Evolutionary conservation across 2,329 filamentous ascomycete genomes (phyloP).

Genomic region (Pleurostoma richardsiae): DNA sequence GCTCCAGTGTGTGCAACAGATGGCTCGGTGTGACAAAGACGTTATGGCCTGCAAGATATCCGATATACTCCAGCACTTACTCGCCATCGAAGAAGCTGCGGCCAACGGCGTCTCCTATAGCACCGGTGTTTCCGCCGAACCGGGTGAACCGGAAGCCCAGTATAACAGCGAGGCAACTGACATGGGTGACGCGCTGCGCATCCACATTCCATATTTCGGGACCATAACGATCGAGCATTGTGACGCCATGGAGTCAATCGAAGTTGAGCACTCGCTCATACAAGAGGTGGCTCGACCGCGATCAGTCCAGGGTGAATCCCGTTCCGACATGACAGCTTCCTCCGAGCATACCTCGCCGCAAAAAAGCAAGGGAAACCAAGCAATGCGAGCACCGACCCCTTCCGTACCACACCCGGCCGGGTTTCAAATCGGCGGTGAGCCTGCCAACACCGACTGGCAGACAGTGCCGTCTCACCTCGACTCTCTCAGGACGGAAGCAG

Average conservation of each 20-base stretch:
- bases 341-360: too few relatives aligned
- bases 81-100: constrained; percentile 30
- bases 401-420: background rate
- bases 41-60: constrained; percentile 21
- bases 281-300: background rate
- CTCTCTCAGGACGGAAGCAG: background rate
- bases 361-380: too few relatives aligned
- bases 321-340: too few relatives aligned
- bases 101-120: constrained; percentile 19
- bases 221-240: constrained; percentile 26
- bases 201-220: constrained; percentile 37
- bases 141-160: constrained; percentile 15
- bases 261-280: background rate
- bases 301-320: background rate
- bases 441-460: background rate
- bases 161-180: constrained; percentile 12
- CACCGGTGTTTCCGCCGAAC: constrained; percentile 11
- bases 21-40: constrained; percentile 16
- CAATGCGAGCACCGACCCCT: background rate
- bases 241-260: background rate
- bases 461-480: background rate
- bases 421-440: background rate
- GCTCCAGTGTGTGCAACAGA: constrained; percentile 23
- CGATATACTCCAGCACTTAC: constrained; percentile 25
- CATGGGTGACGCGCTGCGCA: constrained; percentile 16